Evolutionary conservation across 306 rosid genomes (phyloP), one percentile per base, ranked within the genome.

Genomic region (Quercus variabilis): DNA sequence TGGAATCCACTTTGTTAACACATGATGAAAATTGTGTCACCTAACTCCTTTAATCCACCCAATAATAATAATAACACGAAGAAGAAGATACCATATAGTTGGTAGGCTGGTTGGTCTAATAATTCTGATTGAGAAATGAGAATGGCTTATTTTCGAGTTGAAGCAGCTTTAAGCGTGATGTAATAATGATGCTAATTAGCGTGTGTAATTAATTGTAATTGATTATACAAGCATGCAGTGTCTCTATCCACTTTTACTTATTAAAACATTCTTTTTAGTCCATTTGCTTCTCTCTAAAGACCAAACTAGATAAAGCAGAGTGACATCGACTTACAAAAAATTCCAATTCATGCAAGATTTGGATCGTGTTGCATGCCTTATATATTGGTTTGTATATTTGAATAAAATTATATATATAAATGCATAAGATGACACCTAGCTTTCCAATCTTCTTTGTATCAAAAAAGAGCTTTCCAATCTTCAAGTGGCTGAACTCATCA

Each of bases 1-100:
- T 78, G 82, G 72, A 78, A 21, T 78, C 76, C 82, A 78, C 71
- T 69, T 49, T 49, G 54, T 49, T 3, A 49, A 49, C 54, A 35
- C 20, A 41, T 26, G 19, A 26, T 70, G 69, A 55, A 56, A 43
- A 46, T 71, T 23, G 25, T 43, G 46, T 70, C 62, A 59, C 76
- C 76, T 38, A 68, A 68, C 43, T 20, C 20, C 33, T 30, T 11
- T 15, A 75, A 55, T 75, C 31, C 23, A 64, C 49, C 33, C 20
- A 8, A 15, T 10, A 49, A 49, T 10, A 20, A 25, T 18, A 33
- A 25, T 19, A 76, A 41, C 9, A 3, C 5, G 6, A 51, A n/a
- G 12, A 23, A 18, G 3, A 7, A 18, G 46, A 49, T 26, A 28
- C 17, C 11, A 64, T 54, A 38, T 14, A 41, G 70, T 57, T 56